Evolutionary conservation across 1,284 basidiomycete genomes (phyloP).

Genomic region (Pascua sp.): DNA sequence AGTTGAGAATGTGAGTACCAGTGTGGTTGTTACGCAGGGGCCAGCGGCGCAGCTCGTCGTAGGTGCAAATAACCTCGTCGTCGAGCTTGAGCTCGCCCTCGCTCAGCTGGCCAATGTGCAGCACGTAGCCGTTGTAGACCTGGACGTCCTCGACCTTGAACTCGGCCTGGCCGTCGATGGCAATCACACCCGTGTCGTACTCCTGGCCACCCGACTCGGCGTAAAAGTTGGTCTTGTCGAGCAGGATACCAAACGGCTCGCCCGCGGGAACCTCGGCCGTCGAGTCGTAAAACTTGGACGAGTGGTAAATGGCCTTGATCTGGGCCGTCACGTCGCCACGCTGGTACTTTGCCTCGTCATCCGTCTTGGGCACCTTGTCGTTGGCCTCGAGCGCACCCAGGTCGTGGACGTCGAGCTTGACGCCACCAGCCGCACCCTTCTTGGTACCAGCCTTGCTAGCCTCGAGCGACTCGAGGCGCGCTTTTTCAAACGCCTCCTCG

Average conservation of each 20-base stretch:
- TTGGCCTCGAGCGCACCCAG: slow-evolving; percentile 82
- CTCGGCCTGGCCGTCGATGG: slow-evolving; percentile 85
- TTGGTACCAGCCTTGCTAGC: slow-evolving; percentile 76
- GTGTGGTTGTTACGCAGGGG: slow-evolving; percentile 97
- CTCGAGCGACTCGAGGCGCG: slow-evolving; percentile 83
- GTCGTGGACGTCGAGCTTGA: slow-evolving; percentile 96
- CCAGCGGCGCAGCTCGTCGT: slow-evolving; percentile 88
- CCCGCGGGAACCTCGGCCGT: slow-evolving; percentile 62
- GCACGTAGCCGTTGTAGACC: slow-evolving; percentile 74
- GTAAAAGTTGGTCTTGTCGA: slow-evolving; percentile 96
- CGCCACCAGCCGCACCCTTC: slow-evolving; percentile 63
- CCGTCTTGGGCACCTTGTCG: slow-evolving; percentile 78
- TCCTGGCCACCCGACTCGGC: slow-evolving; percentile 98
- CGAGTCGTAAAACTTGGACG: slow-evolving; percentile 69
- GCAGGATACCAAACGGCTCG: slow-evolving; percentile 74
- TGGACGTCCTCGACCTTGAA: slow-evolving; percentile 94
- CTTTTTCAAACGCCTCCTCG: slow-evolving; percentile 83
- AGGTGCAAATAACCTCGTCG: slow-evolving; percentile 67
- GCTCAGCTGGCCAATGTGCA: slow-evolving; percentile 86
- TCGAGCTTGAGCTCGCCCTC: slow-evolving; percentile 66
- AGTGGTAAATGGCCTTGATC: slow-evolving; percentile 82
- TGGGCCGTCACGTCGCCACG: slow-evolving; percentile 69
- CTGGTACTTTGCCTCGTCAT: slow-evolving; percentile 90
- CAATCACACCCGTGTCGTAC: slow-evolving; percentile 89
- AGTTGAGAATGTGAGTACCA: slow-evolving; percentile 98